These are phyloP conservation scores for Xylariaceae sp. DNA, from an alignment of 2,329 filamentous ascomycete genomes.

Conservation along the genomic window DNA sequence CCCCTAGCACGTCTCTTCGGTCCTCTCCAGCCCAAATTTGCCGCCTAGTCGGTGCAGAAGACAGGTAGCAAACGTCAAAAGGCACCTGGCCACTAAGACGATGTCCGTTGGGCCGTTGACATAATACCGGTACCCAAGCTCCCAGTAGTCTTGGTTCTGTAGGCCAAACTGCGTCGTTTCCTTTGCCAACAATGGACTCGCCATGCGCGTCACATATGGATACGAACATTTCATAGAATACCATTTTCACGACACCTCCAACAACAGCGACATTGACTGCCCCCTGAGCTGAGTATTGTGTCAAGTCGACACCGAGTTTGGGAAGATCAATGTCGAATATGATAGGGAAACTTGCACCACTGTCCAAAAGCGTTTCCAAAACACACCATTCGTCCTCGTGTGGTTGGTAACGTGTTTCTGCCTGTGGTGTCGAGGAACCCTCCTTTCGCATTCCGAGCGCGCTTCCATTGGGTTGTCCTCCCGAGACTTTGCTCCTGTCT, in stretches of 20 bases:
- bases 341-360: constrained; percentile 39
- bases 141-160: constrained; percentile 21
- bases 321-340: constrained; percentile 34
- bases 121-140: constrained; percentile 29
- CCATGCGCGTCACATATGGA: constrained; percentile 25
- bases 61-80: constrained; percentile 39
- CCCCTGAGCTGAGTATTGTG: constrained; percentile 36
- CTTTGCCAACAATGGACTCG: constrained; percentile 26
- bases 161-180: constrained; percentile 23
- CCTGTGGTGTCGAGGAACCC: neutral
- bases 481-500: constrained; percentile 4
- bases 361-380: constrained; percentile 38
- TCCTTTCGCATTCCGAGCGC: neutral
- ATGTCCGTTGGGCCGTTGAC: constrained; percentile 13
- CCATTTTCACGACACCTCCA: constrained; percentile 11
- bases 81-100: constrained; percentile 41
- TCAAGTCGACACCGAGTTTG: constrained; percentile 31
- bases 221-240: constrained; percentile 35
- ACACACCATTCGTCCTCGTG: constrained; percentile 20
- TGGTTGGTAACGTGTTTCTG: constrained; percentile 6
- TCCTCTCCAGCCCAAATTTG: constrained; percentile 40
- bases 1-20: constrained; percentile 40
- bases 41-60: constrained; percentile 35
- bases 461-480: neutral
- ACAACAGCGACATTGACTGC: constrained; percentile 19